Evolutionary conservation across 495 filamentous ascomycete genomes (phyloP), one percentile per base, ranked within the genome.

Genomic region (Rhizodiscina lignyota): DNA sequence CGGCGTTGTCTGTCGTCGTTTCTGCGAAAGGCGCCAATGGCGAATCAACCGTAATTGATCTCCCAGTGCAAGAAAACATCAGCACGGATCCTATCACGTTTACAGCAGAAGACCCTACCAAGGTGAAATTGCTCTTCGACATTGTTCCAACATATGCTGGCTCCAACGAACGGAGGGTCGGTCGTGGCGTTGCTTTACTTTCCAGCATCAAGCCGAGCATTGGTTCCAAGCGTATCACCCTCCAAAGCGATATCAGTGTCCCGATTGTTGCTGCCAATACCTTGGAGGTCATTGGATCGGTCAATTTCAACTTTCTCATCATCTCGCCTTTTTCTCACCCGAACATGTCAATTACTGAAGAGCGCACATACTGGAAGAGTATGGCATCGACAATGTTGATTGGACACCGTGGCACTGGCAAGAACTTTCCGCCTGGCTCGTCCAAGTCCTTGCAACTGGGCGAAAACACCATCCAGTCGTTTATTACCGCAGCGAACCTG

Each of bases 121-220:
- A 83, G 47, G 86, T 94, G 27, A 83, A 84, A 55, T 61, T 97
- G 16, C 62, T 89, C 24, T 97, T 97, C 45, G 89, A 97, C 48
- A 83, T 97, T 37, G 75, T 96, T 6, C 89, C 87, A n/a, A 96
- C 91, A 1, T 94, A 96, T 59, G 74, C 85, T 24, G 91, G 86
- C n/a, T 75, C 76, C 13, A 72, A 82, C 34, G 83, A 92, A 35
- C 66, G 79, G 42, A 79, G 91, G 42, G 70, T 96, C 24, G 89
- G 86, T n/a, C 78, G 89, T 12, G 89, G 74, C 20, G 89, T 94
- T 19, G 89, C 89, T 0, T 63, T 96, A 26, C 70, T 97, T 4
- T 82, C 79, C 2, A 86, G 72, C 40, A 68, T 97, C 38, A 86
- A 80, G 36, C 79, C 79, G 0, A 74, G 64, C 4, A 56, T 96